Percentiles rank a stretch among this genome's conserved stretches.
These are phyloP conservation scores for Trichoderma aggressivum DNA, from an alignment of 2,329 filamentous ascomycete genomes.

Conservation along the genomic window DNA sequence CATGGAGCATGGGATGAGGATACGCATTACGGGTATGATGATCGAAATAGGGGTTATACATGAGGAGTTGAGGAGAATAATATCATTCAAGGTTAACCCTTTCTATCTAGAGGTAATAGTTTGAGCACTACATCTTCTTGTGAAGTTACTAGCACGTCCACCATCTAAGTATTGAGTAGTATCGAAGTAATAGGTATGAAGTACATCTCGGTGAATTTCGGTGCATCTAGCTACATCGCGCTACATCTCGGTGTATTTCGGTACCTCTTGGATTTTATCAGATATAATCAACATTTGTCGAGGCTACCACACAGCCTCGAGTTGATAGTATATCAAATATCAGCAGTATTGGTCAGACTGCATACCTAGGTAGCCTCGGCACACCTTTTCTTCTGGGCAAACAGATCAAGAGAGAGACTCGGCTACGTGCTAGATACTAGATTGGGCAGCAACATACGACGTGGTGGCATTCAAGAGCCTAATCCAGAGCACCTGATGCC, in stretches of 20 bases:
- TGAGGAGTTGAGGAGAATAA: background rate
- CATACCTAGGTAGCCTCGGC: background rate
- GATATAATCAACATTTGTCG: too few species aligned
- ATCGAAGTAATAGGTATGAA: too few species aligned
- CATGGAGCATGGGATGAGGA: background rate
- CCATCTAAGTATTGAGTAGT: too few species aligned
- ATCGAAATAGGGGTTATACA: background rate
- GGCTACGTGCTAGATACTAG: background rate
- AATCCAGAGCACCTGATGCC: background rate
- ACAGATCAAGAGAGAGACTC: background rate
- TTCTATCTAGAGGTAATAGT: too few species aligned
- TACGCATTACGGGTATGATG: background rate
- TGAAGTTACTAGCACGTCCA: too few species aligned
- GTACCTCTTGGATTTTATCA: too few species aligned
- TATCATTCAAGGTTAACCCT: background rate
- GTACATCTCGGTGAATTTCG: too few species aligned
- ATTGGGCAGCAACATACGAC: constrained; percentile 1
- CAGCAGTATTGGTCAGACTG: background rate
- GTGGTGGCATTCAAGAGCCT: background rate
- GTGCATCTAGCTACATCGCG: too few species aligned
- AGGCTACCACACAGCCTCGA: background rate
- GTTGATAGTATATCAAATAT: background rate
- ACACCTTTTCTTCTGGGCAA: background rate
- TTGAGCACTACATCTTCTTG: too few species aligned
- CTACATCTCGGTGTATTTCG: too few species aligned